Evolutionary conservation across 1,284 basidiomycete genomes (phyloP), one percentile per base, ranked within the genome.

Genomic region (Heterobasidion occidentale): DNA sequence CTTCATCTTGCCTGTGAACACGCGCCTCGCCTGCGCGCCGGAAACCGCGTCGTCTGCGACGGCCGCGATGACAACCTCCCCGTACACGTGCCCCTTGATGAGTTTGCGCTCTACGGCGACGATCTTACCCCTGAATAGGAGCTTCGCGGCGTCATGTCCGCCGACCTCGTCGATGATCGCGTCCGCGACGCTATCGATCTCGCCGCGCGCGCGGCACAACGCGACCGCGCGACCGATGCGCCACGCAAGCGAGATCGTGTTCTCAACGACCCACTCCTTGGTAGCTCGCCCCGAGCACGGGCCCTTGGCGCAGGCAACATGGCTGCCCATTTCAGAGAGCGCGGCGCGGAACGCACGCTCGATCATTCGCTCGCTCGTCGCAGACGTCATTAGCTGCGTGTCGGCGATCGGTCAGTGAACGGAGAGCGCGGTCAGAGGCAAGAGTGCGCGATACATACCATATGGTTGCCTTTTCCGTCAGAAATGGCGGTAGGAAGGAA

Each of bases 171-270:
- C 58, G 33, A 59, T 52, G 35, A 59, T 59, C 17, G 35, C 54
- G 15, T 56, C 51, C 52, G 58, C 55, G 34, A 59, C 58, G 17
- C 35, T 46, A 27, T 56, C 55, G 46, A 59, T 17, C 44, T 51
- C 51, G 47, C 46, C 52, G 7, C 46, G n/a, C 51, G 55, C 51
- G n/a, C 52, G 51, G 27, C 54, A 55, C 8, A 55, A 35, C 11
- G 54, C 58, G 12, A 59, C 55, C 5, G 54, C 55, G 15, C 58
- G 51, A 5, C 58, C 58, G 44, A 59, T 51, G 46, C 55, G 54
- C 58, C 58, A 59, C 12, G 58, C 58, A n/a, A 59, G 47, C 7
- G 58, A 59, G 27, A 59, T n/a, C 7, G 58, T 59, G 34, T 59
- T 55, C 51, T 53, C 42, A 8, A 59, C 55, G 14, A 47, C 55